Evolutionary conservation across 176 grass and related monocot species (phyloP).

Genomic region (Aegilops sharonensis): DNA sequence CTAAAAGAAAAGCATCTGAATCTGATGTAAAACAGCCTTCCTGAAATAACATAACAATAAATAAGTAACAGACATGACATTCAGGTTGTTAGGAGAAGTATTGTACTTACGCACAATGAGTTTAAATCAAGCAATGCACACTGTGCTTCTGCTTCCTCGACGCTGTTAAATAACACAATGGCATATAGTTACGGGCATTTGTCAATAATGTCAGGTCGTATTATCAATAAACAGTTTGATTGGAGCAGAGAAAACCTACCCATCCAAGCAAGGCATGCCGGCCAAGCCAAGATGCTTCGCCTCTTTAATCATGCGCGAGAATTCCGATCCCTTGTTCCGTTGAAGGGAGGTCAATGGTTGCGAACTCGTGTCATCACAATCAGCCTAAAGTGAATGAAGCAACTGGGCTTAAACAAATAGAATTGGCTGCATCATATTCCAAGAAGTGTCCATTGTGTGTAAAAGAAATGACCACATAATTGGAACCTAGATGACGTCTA

Average conservation of each 20-base stretch:
- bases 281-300: conserved; percentile 77
- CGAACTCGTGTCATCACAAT: conserved; percentile 40
- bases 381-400: conserved; percentile 35
- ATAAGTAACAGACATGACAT: no score
- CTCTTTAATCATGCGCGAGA: conserved; percentile 95
- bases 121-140: conserved; percentile 72
- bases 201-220: not conserved
- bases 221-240: not conserved
- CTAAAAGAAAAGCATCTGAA: no score
- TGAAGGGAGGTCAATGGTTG: conserved; percentile 57
- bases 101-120: conserved; percentile 1
- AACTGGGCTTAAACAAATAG: not conserved
- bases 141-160: conserved; percentile 96
- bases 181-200: not conserved
- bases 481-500: no score
- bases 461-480: conserved; percentile 20
- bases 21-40: no score
- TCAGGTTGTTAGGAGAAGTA: no score
- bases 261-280: conserved; percentile 87
- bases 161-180: conserved; percentile 36
- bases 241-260: conserved; percentile 39
- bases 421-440: conserved; percentile 5
- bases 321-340: conserved; percentile 79
- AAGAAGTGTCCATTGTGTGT: not conserved
- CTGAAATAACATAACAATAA: no score